phyloP scores from a whole-genome alignment of 1,284 basidiomycete genomes.

The Ustilago sp. region DNA sequence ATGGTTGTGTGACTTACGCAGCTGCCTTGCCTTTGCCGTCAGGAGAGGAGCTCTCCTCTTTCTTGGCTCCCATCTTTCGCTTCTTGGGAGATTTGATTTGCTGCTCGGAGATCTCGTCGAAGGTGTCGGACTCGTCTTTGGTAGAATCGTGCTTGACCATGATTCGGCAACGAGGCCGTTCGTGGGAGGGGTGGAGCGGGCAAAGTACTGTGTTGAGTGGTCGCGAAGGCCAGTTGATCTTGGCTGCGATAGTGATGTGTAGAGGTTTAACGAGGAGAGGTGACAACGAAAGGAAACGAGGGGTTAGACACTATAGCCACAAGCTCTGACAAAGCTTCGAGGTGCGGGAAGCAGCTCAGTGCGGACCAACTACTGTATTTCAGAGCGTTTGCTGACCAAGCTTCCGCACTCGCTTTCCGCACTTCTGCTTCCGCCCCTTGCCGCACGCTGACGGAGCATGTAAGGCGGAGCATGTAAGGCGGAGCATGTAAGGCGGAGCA shows the following conservation, averaged over 20 bases:
- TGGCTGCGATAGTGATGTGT: background rate
- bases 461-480: background rate
- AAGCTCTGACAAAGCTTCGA: background rate
- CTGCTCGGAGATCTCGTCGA: background rate
- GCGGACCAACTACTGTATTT: background rate
- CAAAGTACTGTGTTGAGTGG: background rate
- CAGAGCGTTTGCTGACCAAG: too few species aligned
- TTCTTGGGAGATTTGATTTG: background rate
- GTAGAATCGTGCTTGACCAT: background rate
- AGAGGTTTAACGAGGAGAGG: background rate
- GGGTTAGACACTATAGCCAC: background rate
- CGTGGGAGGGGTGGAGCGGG: background rate
- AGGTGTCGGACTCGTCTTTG: background rate
- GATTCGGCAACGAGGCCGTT: background rate
- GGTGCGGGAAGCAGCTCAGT: background rate
- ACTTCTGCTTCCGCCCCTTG: background rate
- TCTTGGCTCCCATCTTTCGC: slow-evolving; percentile 1
- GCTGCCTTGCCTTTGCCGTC: background rate
- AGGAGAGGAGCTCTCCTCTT: background rate
- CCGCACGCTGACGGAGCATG: background rate
- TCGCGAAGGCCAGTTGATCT: background rate
- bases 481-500: background rate
- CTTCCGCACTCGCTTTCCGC: background rate
- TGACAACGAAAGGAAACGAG: background rate
- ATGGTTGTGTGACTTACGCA: background rate